phyloP scores from a whole-genome alignment of 805 yeast genomes.

The Wickerhamiella bombiphila region DNA sequence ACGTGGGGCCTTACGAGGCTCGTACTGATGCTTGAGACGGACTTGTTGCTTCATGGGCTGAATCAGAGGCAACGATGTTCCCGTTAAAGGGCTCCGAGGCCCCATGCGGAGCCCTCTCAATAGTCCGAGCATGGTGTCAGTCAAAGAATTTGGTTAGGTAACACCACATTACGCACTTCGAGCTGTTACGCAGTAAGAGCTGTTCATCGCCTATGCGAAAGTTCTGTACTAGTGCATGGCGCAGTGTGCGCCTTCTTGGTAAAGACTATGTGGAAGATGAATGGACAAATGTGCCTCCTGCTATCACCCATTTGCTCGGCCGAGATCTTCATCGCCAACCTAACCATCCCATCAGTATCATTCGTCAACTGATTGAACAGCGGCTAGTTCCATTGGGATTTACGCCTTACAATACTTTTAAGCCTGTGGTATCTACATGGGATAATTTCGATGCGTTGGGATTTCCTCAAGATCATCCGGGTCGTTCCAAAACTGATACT shows the following conservation, averaged over 20 bases:
- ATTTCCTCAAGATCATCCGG: constrained; percentile 85
- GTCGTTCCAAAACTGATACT: constrained; percentile 83
- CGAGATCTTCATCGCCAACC: constrained; percentile 60
- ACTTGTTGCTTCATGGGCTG: neutral
- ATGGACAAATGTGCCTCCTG: constrained; percentile 74
- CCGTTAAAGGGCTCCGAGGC: neutral
- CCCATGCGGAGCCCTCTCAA: neutral
- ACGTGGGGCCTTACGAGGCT: constrained; percentile 52
- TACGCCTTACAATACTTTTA: constrained; percentile 64
- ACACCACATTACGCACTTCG: too few species aligned
- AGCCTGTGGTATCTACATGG: constrained; percentile 65
- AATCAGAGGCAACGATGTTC: neutral
- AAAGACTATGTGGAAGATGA: constrained; percentile 36
- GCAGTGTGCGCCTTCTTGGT: too few species aligned
- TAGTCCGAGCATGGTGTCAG: too few species aligned
- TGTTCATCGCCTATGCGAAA: too few species aligned
- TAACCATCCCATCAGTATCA: constrained; percentile 80
- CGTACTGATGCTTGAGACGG: constrained; percentile 19
- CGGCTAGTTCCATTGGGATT: constrained; percentile 48
- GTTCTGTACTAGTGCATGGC: too few species aligned
- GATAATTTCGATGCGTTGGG: constrained; percentile 89
- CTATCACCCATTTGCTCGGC: constrained; percentile 52
- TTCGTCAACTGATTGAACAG: constrained; percentile 56
- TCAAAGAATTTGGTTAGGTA: too few species aligned
- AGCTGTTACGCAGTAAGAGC: too few species aligned